phyloP scores from a whole-genome alignment of 495 filamentous ascomycete genomes.

The Pyrenula aspistea region DNA sequence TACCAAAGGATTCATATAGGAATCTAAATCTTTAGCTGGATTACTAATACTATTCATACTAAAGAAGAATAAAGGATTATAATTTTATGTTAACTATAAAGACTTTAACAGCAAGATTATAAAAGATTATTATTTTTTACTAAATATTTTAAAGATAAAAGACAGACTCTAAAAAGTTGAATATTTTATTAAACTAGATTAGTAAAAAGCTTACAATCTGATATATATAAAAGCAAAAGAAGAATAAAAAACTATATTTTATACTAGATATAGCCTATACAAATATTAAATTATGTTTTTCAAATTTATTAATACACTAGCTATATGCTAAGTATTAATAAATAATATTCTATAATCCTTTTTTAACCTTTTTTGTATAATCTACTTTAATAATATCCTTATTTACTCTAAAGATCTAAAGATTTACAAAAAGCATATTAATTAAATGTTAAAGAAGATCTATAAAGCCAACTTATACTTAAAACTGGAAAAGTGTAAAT shows the following conservation, averaged over 20 bases:
- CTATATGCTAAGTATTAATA: conserved; percentile 1
- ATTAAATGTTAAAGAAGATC: conserved; percentile 4
- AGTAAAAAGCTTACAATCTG: conserved; percentile 9
- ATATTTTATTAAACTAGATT: conserved; percentile 10
- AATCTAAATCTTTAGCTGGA: conserved; percentile 1
- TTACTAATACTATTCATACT: conserved; percentile 4
- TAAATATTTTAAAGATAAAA: conserved; percentile 4
- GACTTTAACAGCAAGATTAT: conserved; percentile 9
- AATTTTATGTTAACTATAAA: conserved; percentile 8
- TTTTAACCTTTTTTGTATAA: conserved; percentile 3
- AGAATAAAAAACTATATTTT: conserved; percentile 12
- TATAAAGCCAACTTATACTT: not conserved
- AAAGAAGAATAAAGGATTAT: conserved; percentile 2
- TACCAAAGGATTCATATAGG: conserved; percentile 3
- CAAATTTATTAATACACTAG: conserved; percentile 4
- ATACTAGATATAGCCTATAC: conserved; percentile 5
- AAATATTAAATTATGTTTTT: conserved; percentile 13
- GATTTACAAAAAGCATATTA: conserved; percentile 3
- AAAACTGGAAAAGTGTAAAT: conserved; percentile 9
- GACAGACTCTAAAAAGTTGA: conserved; percentile 3
- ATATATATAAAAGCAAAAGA: conserved; percentile 7
- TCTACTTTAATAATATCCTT: conserved; percentile 6
- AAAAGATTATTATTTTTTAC: conserved; percentile 8
- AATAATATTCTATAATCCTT: not conserved
- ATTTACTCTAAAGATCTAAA: conserved; percentile 1